Evolutionary conservation across 768 basidiomycete genomes (phyloP), one percentile per base, ranked within the genome.

Genomic region (Amyloporia xantha): DNA sequence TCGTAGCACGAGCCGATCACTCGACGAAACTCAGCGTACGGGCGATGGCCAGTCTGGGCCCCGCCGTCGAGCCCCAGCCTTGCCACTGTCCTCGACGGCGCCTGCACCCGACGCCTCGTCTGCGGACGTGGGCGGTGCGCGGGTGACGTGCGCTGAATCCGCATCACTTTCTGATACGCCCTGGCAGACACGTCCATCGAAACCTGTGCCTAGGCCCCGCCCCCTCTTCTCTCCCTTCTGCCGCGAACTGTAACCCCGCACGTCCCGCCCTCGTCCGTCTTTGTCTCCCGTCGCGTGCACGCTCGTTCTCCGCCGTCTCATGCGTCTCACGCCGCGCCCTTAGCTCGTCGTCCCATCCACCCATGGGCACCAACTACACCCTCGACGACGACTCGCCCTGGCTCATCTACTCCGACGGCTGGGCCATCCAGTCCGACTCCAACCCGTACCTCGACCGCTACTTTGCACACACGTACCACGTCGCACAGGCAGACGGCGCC

Each of bases 391-490:
- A 59, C 9, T 51, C 56, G 26, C 45, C 54, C 5, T 33, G 58
- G 50, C 50, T 65, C 40, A 36, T 42, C 19, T 65, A 56, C 48
- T 56, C 59, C 19, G 45, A 25, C 44, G 48, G 39, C 37, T 65
- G 64, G 64, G 59, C 53, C 10, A 41, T 54, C 17, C 64, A 65
- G 45, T 37, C 47, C 19, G 30, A 7, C 7, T 40, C 59, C 24
- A 38, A 28, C 17, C 41, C 59, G 20, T 21, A 30, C 23, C 44
- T 54, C 17, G 24, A 42, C 35, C 35, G 33, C 44, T 62, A 59
- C 56, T 62, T 63, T 44, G 48, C 60, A 30, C 25, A 39, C 9
- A 62, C 64, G 5, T 65, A 61, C 45, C 64, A 65, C 44, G 58
- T 51, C 40, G 57, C 61, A 5, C 48, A 56, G 38, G 24, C 28